These are phyloP conservation scores for Danielia oregonensis DNA, from an alignment of 805 yeast genomes.

Conservation along the genomic window DNA sequence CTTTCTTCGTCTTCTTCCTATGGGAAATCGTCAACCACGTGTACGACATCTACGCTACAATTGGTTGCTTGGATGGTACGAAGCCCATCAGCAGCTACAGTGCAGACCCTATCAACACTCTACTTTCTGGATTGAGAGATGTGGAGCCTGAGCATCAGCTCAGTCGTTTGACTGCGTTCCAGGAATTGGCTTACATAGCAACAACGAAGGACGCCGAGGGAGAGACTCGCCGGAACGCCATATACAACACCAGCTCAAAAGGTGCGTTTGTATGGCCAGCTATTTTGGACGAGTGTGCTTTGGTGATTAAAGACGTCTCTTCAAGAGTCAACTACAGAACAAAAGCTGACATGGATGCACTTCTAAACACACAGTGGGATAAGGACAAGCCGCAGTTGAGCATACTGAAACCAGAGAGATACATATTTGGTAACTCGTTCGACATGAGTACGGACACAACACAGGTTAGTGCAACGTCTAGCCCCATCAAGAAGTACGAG, in stretches of 20 bases:
- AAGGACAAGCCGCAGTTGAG: constrained; percentile 16
- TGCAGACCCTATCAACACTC: constrained; percentile 58
- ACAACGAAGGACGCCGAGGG: constrained; percentile 38
- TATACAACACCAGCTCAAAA: constrained; percentile 49
- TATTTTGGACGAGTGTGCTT: constrained; percentile 57
- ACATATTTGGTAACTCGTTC: constrained; percentile 37
- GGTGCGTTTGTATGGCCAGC: constrained; percentile 53
- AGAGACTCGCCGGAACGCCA: constrained; percentile 45
- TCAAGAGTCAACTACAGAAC: constrained; percentile 36
- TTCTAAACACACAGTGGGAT: constrained; percentile 18
- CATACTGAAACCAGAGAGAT: not conserved
- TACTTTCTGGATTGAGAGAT: constrained; percentile 61
- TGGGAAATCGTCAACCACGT: constrained; percentile 59
- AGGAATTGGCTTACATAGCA: constrained; percentile 66
- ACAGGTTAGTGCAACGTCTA: constrained; percentile 10
- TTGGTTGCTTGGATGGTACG: constrained; percentile 69
- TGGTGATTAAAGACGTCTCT: constrained; percentile 49
- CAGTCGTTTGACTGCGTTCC: constrained; percentile 62
- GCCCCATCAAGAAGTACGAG: constrained; percentile 9
- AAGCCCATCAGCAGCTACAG: constrained; percentile 58
- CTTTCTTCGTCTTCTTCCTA: constrained; percentile 32
- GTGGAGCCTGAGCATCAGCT: constrained; percentile 32
- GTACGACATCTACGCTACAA: constrained; percentile 61
- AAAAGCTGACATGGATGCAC: constrained; percentile 26
- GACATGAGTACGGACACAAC: constrained; percentile 5